These are phyloP conservation scores for Russula sp. DNA, from an alignment of 768 basidiomycete genomes.

Conservation along the genomic window DNA sequence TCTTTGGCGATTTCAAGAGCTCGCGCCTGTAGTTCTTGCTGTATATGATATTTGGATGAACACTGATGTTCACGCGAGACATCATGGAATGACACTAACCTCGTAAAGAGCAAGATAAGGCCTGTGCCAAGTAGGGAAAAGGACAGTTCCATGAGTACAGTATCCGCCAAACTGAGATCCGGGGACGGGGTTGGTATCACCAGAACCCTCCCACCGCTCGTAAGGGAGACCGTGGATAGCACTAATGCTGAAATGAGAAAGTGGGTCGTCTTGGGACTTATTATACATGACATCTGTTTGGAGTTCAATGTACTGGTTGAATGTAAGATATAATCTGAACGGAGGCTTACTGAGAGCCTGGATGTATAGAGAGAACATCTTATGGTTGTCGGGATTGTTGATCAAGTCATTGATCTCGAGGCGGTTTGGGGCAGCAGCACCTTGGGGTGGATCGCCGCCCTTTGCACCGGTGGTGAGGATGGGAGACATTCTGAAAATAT, in stretches of 20 bases:
- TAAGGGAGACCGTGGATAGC: conserved; percentile 50
- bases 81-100: background rate
- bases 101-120: conserved; percentile 25
- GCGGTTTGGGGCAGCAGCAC: conserved; percentile 9
- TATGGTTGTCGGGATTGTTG: conserved; percentile 33
- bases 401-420: conserved; percentile 23
- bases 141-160: conserved; percentile 43
- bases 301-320: background rate
- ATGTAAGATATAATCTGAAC: background rate
- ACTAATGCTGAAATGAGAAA: conserved; percentile 39
- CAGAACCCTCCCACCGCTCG: conserved; percentile 37
- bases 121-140: conserved; percentile 52
- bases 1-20: conserved; percentile 35
- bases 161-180: conserved; percentile 36
- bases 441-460: background rate
- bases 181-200: conserved; percentile 24
- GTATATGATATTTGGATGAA: background rate
- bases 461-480: background rate
- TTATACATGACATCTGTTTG: conserved; percentile 28
- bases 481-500: conserved; percentile 1
- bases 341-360: conserved; percentile 39
- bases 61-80: background rate
- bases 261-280: conserved; percentile 27
- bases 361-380: conserved; percentile 43
- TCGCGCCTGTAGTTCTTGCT: conserved; percentile 41